phyloP scores from a whole-genome alignment of 257 asterid species.

The Ocimum tenuiflorum region DNA sequence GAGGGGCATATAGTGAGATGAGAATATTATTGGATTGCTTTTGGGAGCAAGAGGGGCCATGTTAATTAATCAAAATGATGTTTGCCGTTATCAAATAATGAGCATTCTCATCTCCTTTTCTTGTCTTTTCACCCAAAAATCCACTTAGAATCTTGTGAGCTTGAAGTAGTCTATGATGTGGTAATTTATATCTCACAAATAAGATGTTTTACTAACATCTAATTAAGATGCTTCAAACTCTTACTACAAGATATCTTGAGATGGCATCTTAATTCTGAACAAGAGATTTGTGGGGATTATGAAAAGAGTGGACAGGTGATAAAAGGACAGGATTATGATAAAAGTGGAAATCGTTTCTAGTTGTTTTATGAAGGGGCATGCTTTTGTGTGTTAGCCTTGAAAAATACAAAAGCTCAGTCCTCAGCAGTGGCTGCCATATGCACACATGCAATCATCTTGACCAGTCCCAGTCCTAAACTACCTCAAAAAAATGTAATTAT shows the following conservation, averaged over 20 bases:
- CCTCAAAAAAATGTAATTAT: neutral
- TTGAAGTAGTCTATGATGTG: neutral
- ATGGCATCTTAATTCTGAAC: neutral
- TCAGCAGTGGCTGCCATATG: slow-evolving; percentile 21
- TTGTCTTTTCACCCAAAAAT: slow-evolving; percentile 14
- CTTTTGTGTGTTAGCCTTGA: slow-evolving; percentile 36
- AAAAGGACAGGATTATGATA: slow-evolving; percentile 25
- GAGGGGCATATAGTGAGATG: slow-evolving; percentile 27
- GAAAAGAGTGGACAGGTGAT: no score
- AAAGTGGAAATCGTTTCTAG: slow-evolving; percentile 30
- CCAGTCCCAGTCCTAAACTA: slow-evolving; percentile 18
- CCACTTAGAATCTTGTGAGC: neutral
- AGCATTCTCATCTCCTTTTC: slow-evolving; percentile 28
- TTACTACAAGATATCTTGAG: neutral
- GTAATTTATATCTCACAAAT: no score
- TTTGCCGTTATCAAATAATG: slow-evolving; percentile 39
- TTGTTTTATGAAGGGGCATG: slow-evolving; percentile 21
- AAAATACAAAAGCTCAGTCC: slow-evolving; percentile 24
- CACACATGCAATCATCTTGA: slow-evolving; percentile 26
- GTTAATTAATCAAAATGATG: slow-evolving; percentile 33
- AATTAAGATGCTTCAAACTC: no score
- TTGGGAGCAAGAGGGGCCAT: slow-evolving; percentile 25
- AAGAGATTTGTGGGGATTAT: slow-evolving; percentile 3
- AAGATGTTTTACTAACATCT: no score
- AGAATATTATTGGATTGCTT: slow-evolving; percentile 40